Evolutionary conservation across 2,329 filamentous ascomycete species (phyloP).

Genomic region (Esteya vermicola): DNA sequence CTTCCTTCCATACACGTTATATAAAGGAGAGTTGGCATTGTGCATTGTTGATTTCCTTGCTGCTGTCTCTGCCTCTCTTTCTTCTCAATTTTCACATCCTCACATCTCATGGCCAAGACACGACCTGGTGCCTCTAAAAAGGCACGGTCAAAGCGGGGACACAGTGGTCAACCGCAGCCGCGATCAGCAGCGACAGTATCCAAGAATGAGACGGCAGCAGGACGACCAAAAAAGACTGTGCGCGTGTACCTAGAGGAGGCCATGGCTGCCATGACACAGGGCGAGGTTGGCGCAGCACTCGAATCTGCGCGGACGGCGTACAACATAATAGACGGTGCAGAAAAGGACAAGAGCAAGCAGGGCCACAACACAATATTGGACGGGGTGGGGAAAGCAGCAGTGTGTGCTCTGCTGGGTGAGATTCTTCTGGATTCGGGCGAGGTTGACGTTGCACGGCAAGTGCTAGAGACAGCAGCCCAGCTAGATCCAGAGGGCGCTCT

Average conservation of each 20-base stretch:
- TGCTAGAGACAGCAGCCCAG: slow-evolving; percentile 58
- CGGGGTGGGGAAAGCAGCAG: slow-evolving; percentile 31
- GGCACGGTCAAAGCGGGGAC: slow-evolving; percentile 5
- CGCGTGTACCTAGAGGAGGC: slow-evolving; percentile 17
- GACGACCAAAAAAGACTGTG: slow-evolving; percentile 6
- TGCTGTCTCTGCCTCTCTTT: not conserved
- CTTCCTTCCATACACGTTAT: too few relatives aligned
- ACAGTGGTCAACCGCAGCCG: not conserved
- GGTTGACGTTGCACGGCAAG: slow-evolving; percentile 55
- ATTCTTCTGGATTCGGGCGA: slow-evolving; percentile 75
- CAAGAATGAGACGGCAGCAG: not conserved
- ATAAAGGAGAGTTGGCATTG: too few relatives aligned
- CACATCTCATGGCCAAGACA: slow-evolving; percentile 11
- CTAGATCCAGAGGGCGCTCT: slow-evolving; percentile 63
- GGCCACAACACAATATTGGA: slow-evolving; percentile 6
- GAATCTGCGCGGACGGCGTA: slow-evolving; percentile 26
- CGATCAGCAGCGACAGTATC: not conserved
- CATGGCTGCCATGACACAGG: slow-evolving; percentile 19
- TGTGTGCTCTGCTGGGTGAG: slow-evolving; percentile 65
- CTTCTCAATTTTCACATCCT: not conserved
- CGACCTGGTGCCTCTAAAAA: slow-evolving; percentile 8
- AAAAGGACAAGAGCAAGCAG: slow-evolving; percentile 14
- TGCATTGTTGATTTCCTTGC: not conserved
- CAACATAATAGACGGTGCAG: slow-evolving; percentile 25
- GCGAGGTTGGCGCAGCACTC: slow-evolving; percentile 16